phyloP scores from a whole-genome alignment of 1,139 yeast genomes.

The Hanseniaspora uvarum region DNA sequence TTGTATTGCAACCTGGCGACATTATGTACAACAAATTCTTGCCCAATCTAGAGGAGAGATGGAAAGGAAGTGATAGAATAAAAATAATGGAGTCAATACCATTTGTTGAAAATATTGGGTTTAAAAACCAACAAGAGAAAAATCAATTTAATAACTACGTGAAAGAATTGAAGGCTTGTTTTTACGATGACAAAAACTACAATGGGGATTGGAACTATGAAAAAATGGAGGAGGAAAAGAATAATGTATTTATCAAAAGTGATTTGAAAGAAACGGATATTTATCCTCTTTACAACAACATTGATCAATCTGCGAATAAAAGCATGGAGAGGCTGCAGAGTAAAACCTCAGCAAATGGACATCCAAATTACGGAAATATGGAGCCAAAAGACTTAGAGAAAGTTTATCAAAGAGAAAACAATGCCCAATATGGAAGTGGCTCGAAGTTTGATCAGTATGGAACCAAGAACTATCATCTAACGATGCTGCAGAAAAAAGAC shows the following conservation, averaged over 20 bases:
- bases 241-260: constrained; percentile 5
- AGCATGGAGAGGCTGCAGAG: not conserved
- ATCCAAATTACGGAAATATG: constrained; percentile 13
- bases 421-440: not conserved
- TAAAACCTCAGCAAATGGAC: not conserved
- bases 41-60: constrained; percentile 38
- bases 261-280: constrained; percentile 7
- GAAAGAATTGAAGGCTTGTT: constrained; percentile 26
- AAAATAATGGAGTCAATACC: constrained; percentile 44
- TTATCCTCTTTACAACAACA: not conserved
- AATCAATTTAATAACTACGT: constrained; percentile 28
- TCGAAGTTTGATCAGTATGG: not conserved
- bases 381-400: constrained; percentile 15
- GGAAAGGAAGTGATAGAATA: constrained; percentile 66
- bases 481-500: constrained; percentile 23
- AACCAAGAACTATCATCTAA: constrained; percentile 11
- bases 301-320: not conserved
- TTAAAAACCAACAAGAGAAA: constrained; percentile 28
- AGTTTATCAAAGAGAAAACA: constrained; percentile 4
- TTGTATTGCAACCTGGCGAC: constrained; percentile 23
- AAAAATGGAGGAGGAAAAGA: constrained; percentile 12
- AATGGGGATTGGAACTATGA: constrained; percentile 12
- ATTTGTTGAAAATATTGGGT: constrained; percentile 25
- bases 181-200: constrained; percentile 21
- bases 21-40: constrained; percentile 23